These are phyloP conservation scores for Nemania sp. DNA, from an alignment of 2,329 filamentous ascomycete species.

Conservation along the genomic window DNA sequence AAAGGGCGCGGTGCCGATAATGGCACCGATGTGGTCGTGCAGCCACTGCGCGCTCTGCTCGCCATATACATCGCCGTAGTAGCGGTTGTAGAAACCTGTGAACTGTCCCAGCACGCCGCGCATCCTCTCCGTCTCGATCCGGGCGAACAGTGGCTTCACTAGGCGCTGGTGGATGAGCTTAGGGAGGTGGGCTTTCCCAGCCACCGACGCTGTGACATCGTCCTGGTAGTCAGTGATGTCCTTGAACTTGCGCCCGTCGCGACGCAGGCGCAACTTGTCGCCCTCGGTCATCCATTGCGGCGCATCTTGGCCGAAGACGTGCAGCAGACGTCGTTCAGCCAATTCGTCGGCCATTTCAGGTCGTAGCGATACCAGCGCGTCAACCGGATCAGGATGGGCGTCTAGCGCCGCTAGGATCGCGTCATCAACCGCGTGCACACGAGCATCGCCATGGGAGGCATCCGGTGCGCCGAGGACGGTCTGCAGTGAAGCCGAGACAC, in stretches of 20 bases:
- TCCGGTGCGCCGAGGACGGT: conserved; percentile 9
- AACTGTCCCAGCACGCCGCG: conserved; percentile 15
- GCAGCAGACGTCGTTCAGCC: conserved; percentile 58
- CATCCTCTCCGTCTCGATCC: conserved; percentile 23
- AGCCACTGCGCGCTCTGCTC: conserved; percentile 63
- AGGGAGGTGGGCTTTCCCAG: conserved; percentile 34
- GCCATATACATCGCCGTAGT: conserved; percentile 26
- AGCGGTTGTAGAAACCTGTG: conserved; percentile 25
- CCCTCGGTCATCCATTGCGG: conserved; percentile 64
- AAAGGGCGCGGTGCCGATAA: conserved; percentile 61
- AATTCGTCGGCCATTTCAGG: conserved; percentile 26
- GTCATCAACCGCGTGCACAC: conserved; percentile 9
- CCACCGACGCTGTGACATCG: conserved; percentile 39
- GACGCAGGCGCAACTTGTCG: conserved; percentile 40
- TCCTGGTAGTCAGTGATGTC: conserved; percentile 71
- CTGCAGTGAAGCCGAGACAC: conserved; percentile 20
- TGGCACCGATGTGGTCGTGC: conserved; percentile 63
- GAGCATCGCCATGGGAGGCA: background rate
- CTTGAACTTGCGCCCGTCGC: conserved; percentile 73
- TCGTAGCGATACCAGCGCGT: conserved; percentile 27
- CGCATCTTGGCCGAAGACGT: conserved; percentile 62
- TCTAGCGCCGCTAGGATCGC: conserved; percentile 22
- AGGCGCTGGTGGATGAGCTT: conserved; percentile 22
- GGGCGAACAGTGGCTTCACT: conserved; percentile 29
- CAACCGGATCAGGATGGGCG: conserved; percentile 29